phyloP scores from a whole-genome alignment of 1,284 basidiomycete genomes.

The Boletellus deceptivus region DNA sequence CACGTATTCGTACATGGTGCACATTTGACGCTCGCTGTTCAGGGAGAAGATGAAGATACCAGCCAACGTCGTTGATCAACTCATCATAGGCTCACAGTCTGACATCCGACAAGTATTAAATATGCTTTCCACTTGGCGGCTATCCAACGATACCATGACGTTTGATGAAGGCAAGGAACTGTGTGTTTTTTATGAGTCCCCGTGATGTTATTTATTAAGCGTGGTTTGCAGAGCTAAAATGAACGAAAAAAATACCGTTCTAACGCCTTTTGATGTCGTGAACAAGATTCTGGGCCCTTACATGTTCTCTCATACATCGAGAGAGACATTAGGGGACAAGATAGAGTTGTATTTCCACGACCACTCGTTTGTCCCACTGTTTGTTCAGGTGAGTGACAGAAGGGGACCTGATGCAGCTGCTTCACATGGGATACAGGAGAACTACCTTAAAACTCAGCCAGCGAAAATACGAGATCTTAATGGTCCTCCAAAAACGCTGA shows the following conservation, averaged over 20 bases:
- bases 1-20: not conserved
- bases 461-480: slow-evolving; percentile 53
- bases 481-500: slow-evolving; percentile 66
- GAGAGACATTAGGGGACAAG: slow-evolving; percentile 86
- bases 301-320: slow-evolving; percentile 79
- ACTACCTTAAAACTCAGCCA: slow-evolving; percentile 85
- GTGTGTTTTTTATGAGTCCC: slow-evolving; percentile 46
- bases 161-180: slow-evolving; percentile 89
- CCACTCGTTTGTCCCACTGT: slow-evolving; percentile 89
- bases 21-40: not conserved
- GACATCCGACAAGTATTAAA: slow-evolving; percentile 97
- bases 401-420: not conserved
- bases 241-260: slow-evolving; percentile 91
- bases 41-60: slow-evolving; percentile 93
- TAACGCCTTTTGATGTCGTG: slow-evolving; percentile 89
- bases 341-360: slow-evolving; percentile 98
- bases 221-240: slow-evolving; percentile 61
- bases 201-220: not conserved
- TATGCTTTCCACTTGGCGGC: slow-evolving; percentile 96
- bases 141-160: slow-evolving; percentile 74
- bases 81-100: slow-evolving; percentile 85
- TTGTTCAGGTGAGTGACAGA: slow-evolving; percentile 71
- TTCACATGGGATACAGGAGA: slow-evolving; percentile 58
- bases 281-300: slow-evolving; percentile 87
- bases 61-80: slow-evolving; percentile 88